Evolutionary conservation across 768 basidiomycete genomes (phyloP).

Genomic region (Trametes gibbosa): DNA sequence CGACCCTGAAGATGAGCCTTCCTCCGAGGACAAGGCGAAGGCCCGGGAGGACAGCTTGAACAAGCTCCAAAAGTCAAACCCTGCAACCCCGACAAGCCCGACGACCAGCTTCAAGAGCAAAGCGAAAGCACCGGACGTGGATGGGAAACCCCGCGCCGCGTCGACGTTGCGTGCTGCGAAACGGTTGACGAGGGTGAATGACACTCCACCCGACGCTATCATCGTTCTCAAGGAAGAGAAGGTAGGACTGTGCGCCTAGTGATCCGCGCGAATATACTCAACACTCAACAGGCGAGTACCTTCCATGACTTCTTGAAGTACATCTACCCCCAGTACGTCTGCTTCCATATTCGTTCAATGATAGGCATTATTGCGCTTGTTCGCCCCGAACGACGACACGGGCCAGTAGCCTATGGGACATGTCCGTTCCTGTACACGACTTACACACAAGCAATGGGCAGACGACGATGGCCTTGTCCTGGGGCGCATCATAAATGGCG

Average conservation of each 20-base stretch:
- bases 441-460: no score
- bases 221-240: constrained; percentile 90
- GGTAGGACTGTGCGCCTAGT: constrained; percentile 36
- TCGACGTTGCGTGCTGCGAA: constrained; percentile 11
- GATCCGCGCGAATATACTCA: background rate
- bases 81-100: constrained; percentile 11
- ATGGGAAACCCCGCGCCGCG: constrained; percentile 2
- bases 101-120: constrained; percentile 13
- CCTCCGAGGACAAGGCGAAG: constrained; percentile 31
- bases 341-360: background rate
- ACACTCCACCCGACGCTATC: constrained; percentile 66
- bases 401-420: no score
- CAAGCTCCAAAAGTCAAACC: constrained; percentile 48
- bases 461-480: background rate
- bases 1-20: constrained; percentile 34
- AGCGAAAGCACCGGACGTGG: constrained; percentile 18
- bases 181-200: constrained; percentile 11
- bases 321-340: constrained; percentile 80
- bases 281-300: constrained; percentile 55
- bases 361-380: constrained; percentile 2
- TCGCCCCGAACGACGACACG: no score
- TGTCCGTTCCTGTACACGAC: no score
- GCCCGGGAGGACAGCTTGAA: constrained; percentile 55
- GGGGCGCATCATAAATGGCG: no score
- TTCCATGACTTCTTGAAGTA: constrained; percentile 95